Evolutionary conservation across 129 eudicot genomes (phyloP).

Genomic region (Artemisia annua): DNA sequence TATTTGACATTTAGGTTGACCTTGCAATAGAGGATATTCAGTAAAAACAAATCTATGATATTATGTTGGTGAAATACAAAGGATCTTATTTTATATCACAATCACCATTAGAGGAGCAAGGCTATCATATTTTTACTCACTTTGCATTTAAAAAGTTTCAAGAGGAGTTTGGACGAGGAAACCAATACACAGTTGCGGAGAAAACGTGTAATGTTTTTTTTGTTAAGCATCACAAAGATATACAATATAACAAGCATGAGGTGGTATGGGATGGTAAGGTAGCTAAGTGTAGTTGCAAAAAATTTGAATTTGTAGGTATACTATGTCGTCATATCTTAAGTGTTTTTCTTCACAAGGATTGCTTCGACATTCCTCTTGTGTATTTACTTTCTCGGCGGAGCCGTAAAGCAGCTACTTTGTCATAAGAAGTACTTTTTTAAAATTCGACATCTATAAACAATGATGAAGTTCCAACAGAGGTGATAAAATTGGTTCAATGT

Average conservation of each 20-base stretch:
- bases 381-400: background rate
- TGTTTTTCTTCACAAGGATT: background rate
- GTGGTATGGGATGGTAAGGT: constrained; percentile 3
- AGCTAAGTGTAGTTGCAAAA: background rate
- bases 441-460: background rate
- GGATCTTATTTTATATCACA: background rate
- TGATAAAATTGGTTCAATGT: background rate
- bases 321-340: background rate
- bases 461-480: background rate
- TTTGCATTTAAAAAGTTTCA: background rate
- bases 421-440: background rate
- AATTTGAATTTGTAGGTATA: constrained; percentile 1
- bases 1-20: no score
- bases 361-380: background rate
- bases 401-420: background rate
- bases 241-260: background rate
- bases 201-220: background rate
- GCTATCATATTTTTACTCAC: background rate
- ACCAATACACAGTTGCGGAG: background rate
- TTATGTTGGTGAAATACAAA: background rate
- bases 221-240: background rate
- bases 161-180: background rate
- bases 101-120: background rate
- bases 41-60: background rate
- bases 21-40: no score